Evolutionary conservation across 176 grass and related monocot genomes (phyloP).

Genomic region (Zoysia pacifica): DNA sequence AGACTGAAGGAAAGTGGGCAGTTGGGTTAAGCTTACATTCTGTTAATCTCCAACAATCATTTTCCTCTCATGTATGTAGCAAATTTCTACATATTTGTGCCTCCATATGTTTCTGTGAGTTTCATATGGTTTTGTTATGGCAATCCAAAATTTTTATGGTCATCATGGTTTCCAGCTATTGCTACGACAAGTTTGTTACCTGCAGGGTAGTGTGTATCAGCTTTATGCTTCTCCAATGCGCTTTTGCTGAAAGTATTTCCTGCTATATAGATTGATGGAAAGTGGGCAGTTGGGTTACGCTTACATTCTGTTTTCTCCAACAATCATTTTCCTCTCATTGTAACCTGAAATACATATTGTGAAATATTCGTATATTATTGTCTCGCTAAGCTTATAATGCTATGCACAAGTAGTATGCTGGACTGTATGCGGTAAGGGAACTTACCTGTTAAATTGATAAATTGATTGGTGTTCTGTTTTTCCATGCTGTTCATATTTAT

Average conservation of each 20-base stretch:
- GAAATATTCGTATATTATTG: too few relatives aligned
- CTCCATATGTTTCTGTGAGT: too few relatives aligned
- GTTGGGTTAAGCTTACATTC: slow-evolving; percentile 50
- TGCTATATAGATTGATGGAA: slow-evolving; percentile 35
- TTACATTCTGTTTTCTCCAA: slow-evolving; percentile 49
- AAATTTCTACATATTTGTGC: too few relatives aligned
- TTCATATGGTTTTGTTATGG: too few relatives aligned
- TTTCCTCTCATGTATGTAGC: slow-evolving; percentile 37
- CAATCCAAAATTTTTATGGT: too few relatives aligned
- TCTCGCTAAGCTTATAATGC: background rate
- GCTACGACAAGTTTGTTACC: background rate
- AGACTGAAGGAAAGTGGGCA: slow-evolving; percentile 58
- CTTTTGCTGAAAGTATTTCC: background rate
- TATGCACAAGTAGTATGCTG: too few relatives aligned
- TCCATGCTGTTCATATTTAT: too few relatives aligned
- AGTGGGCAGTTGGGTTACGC: slow-evolving; percentile 72
- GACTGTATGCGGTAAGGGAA: too few relatives aligned
- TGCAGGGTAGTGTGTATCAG: slow-evolving; percentile 81
- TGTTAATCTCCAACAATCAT: slow-evolving; percentile 63
- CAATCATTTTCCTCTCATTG: slow-evolving; percentile 58
- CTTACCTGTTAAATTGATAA: background rate
- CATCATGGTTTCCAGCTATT: background rate
- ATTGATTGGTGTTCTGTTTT: background rate
- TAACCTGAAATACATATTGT: background rate
- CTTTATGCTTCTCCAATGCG: background rate